A percentile compares a stretch with the other conserved stretches of the same genome.
Evolutionary conservation across 768 basidiomycete species (phyloP).

Genomic region (Ramaria sp.): DNA sequence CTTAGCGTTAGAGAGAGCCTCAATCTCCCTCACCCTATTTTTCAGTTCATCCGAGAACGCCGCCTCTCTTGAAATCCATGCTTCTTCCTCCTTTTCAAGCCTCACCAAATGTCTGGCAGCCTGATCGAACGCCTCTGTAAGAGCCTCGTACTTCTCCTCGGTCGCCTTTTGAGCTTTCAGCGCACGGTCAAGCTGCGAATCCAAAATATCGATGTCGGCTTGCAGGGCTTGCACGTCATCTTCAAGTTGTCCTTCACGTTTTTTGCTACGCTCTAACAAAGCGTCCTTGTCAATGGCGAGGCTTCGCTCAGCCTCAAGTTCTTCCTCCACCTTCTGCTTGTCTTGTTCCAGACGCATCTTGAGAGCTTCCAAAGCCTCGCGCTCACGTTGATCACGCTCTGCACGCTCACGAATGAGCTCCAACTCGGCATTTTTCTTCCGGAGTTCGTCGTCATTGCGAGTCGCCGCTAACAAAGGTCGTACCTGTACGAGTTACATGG

Average conservation of each 20-base stretch:
- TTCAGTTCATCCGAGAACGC: conserved; percentile 51
- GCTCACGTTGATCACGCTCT: conserved; percentile 77
- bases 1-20: conserved; percentile 44
- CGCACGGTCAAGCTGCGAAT: conserved; percentile 77
- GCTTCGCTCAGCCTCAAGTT: conserved; percentile 72
- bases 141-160: conserved; percentile 65
- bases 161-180: conserved; percentile 68
- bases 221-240: conserved; percentile 78
- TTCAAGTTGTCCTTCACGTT: conserved; percentile 74
- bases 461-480: conserved; percentile 90
- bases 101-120: conserved; percentile 80
- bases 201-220: conserved; percentile 71
- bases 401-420: conserved; percentile 72
- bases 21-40: conserved; percentile 48
- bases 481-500: conserved; percentile 36
- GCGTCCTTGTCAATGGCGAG: conserved; percentile 76
- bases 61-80: conserved; percentile 52
- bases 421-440: conserved; percentile 79
- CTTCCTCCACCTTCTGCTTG: conserved; percentile 72
- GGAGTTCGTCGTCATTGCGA: conserved; percentile 82
- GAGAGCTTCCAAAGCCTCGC: conserved; percentile 64
- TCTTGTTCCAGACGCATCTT: conserved; percentile 78
- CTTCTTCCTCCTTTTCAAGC: conserved; percentile 66
- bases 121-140: conserved; percentile 67
- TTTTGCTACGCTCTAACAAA: conserved; percentile 73